Percentiles rank a stretch among this genome's conserved stretches.
phyloP scores from a whole-genome alignment of 495 filamentous ascomycete genomes.

The Penicillium cataractarum region DNA sequence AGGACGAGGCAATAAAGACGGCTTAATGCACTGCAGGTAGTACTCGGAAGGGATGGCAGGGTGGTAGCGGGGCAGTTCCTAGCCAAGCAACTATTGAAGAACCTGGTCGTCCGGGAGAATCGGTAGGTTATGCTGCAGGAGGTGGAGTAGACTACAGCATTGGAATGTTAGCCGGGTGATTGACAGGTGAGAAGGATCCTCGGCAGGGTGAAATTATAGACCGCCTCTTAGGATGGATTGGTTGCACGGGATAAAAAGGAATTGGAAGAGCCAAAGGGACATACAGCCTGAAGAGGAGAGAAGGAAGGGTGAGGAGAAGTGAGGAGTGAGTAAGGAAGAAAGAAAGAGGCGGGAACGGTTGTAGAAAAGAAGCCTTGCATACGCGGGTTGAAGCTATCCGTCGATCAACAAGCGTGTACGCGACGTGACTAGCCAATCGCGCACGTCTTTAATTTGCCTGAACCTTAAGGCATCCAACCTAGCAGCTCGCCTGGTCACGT shows the following conservation, averaged over 20 bases:
- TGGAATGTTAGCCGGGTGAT: slow-evolving; percentile 32
- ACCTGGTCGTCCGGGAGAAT: slow-evolving; percentile 38
- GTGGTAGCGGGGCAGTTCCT: slow-evolving; percentile 14
- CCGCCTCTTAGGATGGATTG: slow-evolving; percentile 21
- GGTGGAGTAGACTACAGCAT: slow-evolving; percentile 28
- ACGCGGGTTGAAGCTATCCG: slow-evolving; percentile 40
- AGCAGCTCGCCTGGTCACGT: slow-evolving; percentile 20
- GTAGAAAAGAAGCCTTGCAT: slow-evolving; percentile 45
- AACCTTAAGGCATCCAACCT: not conserved
- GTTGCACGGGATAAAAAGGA: not conserved
- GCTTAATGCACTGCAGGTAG: slow-evolving; percentile 20
- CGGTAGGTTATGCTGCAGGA: slow-evolving; percentile 28
- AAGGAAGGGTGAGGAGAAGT: slow-evolving; percentile 23
- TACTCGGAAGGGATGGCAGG: slow-evolving; percentile 13
- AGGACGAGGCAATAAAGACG: slow-evolving; percentile 15
- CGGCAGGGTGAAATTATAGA: slow-evolving; percentile 11
- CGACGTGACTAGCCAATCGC: slow-evolving; percentile 45
- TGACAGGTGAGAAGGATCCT: slow-evolving; percentile 12
- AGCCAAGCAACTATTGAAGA: slow-evolving; percentile 13
- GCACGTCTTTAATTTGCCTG: not conserved
- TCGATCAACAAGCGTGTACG: slow-evolving; percentile 49
- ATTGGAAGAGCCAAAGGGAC: slow-evolving; percentile 17
- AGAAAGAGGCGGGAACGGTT: slow-evolving; percentile 30
- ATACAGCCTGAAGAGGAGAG: slow-evolving; percentile 19
- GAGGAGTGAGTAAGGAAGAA: slow-evolving; percentile 12